phyloP scores from a whole-genome alignment of 129 eudicot genomes.

The Chrysanthemum seticuspe region DNA sequence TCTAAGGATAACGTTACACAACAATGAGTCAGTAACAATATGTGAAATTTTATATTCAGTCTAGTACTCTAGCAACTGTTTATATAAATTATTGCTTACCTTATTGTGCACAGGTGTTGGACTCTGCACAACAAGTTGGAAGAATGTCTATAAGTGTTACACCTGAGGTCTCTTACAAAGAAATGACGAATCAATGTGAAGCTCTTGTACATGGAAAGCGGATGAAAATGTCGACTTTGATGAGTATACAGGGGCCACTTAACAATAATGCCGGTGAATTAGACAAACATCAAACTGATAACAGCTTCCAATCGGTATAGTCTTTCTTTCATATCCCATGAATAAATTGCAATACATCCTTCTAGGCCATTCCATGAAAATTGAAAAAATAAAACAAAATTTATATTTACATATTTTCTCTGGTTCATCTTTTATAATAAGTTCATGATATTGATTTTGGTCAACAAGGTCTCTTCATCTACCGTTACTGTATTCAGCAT shows the following conservation, averaged over 20 bases:
- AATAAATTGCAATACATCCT: slow-evolving; percentile 6
- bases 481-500: background rate
- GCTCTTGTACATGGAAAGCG: slow-evolving; percentile 73
- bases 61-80: background rate
- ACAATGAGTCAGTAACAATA: background rate
- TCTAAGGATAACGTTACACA: background rate
- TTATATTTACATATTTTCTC: background rate
- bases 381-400: background rate
- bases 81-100: background rate
- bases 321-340: slow-evolving; percentile 21
- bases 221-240: slow-evolving; percentile 71
- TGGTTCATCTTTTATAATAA: background rate
- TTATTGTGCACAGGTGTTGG: slow-evolving; percentile 58
- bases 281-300: slow-evolving; percentile 30
- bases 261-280: slow-evolving; percentile 32
- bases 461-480: background rate
- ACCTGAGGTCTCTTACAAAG: slow-evolving; percentile 70
- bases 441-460: background rate
- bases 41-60: background rate
- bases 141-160: slow-evolving; percentile 67
- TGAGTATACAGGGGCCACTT: slow-evolving; percentile 43
- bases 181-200: slow-evolving; percentile 87
- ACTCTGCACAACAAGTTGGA: slow-evolving; percentile 84
- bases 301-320: slow-evolving; percentile 30
- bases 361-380: background rate